phyloP scores from a whole-genome alignment of 139 green algal genomes.

The Volvox reticuliferus region DNA sequence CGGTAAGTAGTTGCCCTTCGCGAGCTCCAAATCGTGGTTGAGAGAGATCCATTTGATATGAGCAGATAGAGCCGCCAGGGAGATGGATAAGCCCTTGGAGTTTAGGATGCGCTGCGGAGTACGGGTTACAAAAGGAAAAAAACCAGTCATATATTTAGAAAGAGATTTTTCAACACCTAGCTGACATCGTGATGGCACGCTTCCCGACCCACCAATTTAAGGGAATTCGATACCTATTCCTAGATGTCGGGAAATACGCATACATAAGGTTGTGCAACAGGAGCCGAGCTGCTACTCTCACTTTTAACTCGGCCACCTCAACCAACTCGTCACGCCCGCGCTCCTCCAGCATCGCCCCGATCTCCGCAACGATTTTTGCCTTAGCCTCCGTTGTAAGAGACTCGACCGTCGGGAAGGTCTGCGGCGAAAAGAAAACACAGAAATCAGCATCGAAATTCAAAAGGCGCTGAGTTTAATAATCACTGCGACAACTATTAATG shows the following conservation, averaged over 20 bases:
- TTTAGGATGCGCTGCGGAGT: constrained; percentile 5
- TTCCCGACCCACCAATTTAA: too few relatives aligned
- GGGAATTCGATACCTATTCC: too few relatives aligned
- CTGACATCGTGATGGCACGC: background rate
- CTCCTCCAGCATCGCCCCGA: constrained; percentile 28
- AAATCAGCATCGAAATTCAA: too few relatives aligned
- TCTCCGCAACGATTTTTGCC: background rate
- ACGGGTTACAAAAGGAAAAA: too few relatives aligned
- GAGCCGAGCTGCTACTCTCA: too few relatives aligned
- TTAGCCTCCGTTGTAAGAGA: constrained; percentile 23
- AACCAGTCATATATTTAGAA: too few relatives aligned
- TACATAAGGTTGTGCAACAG: too few relatives aligned
- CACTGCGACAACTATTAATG: too few relatives aligned
- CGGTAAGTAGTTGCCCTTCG: constrained; percentile 40
- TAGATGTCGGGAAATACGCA: too few relatives aligned
- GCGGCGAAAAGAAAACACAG: background rate
- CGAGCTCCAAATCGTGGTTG: constrained; percentile 23
- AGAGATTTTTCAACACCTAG: too few relatives aligned
- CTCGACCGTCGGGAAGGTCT: constrained; percentile 11
- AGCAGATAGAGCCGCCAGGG: background rate
- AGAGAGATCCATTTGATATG: constrained; percentile 26
- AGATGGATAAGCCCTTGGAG: background rate
- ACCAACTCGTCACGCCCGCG: constrained; percentile 38
- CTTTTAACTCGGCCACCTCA: constrained; percentile 37
- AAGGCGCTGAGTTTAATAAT: too few relatives aligned